A percentile compares a stretch with the other conserved stretches of the same genome.
phyloP scores from a whole-genome alignment of 2,329 filamentous ascomycete species.

The Stemphylium vesicarium region DNA sequence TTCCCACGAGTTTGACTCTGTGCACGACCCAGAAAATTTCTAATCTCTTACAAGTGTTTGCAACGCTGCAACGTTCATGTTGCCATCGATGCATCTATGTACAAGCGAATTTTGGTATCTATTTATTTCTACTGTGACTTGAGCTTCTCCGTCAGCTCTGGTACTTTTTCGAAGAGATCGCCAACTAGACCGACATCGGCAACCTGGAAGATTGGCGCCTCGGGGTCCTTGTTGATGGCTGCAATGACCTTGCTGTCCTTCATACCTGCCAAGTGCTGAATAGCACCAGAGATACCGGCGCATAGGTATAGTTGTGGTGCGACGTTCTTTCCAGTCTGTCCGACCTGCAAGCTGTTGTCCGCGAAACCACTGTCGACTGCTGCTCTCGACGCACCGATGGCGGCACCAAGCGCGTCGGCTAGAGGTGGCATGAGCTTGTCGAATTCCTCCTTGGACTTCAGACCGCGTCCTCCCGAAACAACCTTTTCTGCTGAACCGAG shows the following conservation, averaged over 20 bases:
- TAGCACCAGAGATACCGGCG: slow-evolving; percentile 94
- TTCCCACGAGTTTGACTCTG: too few relatives aligned
- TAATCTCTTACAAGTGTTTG: background rate
- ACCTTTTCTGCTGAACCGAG: slow-evolving; percentile 87
- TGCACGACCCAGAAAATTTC: too few relatives aligned
- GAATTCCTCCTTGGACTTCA: slow-evolving; percentile 98
- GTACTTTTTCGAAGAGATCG: slow-evolving; percentile 93
- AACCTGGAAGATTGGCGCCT: slow-evolving; percentile 98
- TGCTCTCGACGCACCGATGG: slow-evolving; percentile 91
- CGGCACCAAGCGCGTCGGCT: slow-evolving; percentile 91
- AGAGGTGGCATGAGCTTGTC: slow-evolving; percentile 90
- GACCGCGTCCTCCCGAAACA: slow-evolving; percentile 89
- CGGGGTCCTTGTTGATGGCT: slow-evolving; percentile 96
- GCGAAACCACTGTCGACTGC: slow-evolving; percentile 97
- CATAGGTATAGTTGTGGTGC: slow-evolving; percentile 95
- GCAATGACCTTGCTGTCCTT: slow-evolving; percentile 99
- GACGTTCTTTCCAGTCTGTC: slow-evolving; percentile 98
- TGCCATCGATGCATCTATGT: slow-evolving; percentile 6
- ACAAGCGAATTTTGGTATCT: slow-evolving; percentile 4
- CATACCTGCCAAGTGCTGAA: slow-evolving; percentile 98
- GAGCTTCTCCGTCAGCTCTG: slow-evolving; percentile 94
- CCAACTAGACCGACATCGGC: slow-evolving; percentile 95
- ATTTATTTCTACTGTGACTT: slow-evolving; percentile 57
- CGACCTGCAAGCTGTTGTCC: slow-evolving; percentile 97
- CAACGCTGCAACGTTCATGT: background rate